Base-by-base conservation (phyloP, 768 basidiomycete genomes). In the Lactarius hatsudake region DNA sequence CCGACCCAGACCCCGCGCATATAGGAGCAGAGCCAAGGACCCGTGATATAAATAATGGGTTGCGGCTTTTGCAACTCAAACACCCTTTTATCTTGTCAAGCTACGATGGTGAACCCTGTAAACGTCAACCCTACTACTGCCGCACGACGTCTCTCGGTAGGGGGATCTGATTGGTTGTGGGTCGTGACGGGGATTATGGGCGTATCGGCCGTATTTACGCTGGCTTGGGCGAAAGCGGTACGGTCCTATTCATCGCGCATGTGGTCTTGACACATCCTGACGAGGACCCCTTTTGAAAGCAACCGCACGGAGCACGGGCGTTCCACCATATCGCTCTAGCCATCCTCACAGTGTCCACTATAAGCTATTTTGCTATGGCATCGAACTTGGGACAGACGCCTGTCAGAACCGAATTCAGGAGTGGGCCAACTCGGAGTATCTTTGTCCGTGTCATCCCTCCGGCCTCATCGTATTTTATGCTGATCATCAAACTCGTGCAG, bases 311-410 rank as follows among this genome's bases (percentile, higher is more conserved):
- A 23, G 78, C 78, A 26, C 76, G 85, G 40, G 74, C 82, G 12
- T 82, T 86, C 77, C 84, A 86, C 72, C 80, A 83, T 65, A 75
- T 86, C 23, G 80, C 79, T 30, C 68, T 81, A 23, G 75, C 82
- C 59, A 76, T 87, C 42, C 75, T 86, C 30, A 76, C 79, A 5
- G 83, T 83, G 1, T 76, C 84, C 0, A 73, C 78, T 13, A 78
- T 86, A 61, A 74, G 81, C 0, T 84, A 83, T 73, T 85, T 84
- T 73, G 74, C 80, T 9, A 85, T 86, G 85, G 86, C 85, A 0
- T 85, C 84, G 18, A 77, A 86, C 72, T 76, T 86, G 38, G 86
- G 86, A 20, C 76, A 76, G 61, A 80, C 84, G 0, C 73, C 82
- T 40, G 72, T 87, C 57, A 64, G 38, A 7, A 77, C 80, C 30